Evolutionary conservation across 768 basidiomycete species (phyloP), one percentile per base, ranked within the genome.

Genomic region (Rhodosporidiobolus sp.): DNA sequence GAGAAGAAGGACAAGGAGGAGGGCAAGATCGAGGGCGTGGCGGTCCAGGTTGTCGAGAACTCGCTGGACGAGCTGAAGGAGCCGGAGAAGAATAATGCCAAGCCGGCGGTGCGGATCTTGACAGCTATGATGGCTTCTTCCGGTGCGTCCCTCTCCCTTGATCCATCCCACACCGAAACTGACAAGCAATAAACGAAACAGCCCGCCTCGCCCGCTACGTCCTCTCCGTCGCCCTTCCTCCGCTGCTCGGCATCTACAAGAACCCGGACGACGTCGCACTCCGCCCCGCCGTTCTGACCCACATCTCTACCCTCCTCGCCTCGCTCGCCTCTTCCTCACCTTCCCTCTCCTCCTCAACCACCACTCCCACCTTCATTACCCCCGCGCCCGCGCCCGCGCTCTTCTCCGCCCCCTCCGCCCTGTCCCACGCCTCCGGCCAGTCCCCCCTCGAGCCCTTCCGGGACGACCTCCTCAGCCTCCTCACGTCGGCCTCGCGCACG

Each of bases 81-180:
- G 79, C 93, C 95, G 0, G 96, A 98, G 80, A 98, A 97, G 83
- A 89, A 86, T 79, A 90, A 93, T 79, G 93, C 94, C 1, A 88
- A 88, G 79, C 88, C 91, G 52, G 94, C 93, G 2, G 89, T 89
- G 57, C 92, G 91, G 79, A 86, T 93, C 45, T 81, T 98, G 45
- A 89, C 89, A 22, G 58, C 67, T 4, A n/a, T 73, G 10, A 50
- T 76, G 5, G 55, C 58, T 22, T 60, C 64, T 50, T 73, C 77
- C 7, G 32, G 78, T 77, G 46, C 12, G 28, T 6, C 32, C 26
- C 54, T 46, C 5, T 24, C 5, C 11, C 9, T 26, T 48, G 24
- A 22, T 5, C 16, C 6, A 20, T n/a, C 19, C 8, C 4, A 26
- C 34, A 3, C 24, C 6, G 10, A 20, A 4, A 26, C 38, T 64